Evolutionary conservation across 164 flowering plant genomes (phyloP).

Genomic region (Vitis rupestris): DNA sequence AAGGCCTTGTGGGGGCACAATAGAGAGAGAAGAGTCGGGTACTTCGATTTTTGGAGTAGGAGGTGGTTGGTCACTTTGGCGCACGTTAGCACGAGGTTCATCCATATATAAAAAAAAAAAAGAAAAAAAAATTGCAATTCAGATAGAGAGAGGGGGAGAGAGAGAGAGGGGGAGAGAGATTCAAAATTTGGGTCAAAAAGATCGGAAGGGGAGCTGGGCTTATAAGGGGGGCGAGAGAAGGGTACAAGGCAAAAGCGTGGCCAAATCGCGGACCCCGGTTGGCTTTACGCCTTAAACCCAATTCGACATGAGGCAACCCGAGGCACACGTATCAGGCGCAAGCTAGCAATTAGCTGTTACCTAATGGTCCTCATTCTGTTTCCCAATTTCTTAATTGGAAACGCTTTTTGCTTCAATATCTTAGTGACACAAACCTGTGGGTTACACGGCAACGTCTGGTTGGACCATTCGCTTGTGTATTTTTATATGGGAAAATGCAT

Average conservation of each 20-base stretch:
- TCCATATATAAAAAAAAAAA: constrained; percentile 1
- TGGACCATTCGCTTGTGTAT: too few relatives aligned
- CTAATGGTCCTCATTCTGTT: background rate
- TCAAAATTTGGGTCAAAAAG: too few relatives aligned
- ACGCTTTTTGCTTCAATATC: too few relatives aligned
- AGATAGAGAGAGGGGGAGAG: too few relatives aligned
- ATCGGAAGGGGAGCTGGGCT: too few relatives aligned
- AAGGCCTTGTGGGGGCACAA: background rate
- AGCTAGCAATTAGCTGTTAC: constrained; percentile 21
- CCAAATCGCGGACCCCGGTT: constrained; percentile 28
- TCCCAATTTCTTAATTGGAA: too few relatives aligned
- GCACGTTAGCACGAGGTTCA: constrained; percentile 18
- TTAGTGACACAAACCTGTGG: too few relatives aligned
- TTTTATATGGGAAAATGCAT: too few relatives aligned
- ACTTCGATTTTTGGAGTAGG: background rate
- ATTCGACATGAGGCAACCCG: background rate
- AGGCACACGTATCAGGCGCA: constrained; percentile 28
- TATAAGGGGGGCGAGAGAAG: background rate
- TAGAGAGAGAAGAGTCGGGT: constrained; percentile 4
- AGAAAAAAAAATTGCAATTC: background rate
- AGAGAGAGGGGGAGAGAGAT: too few relatives aligned
- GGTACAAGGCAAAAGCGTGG: constrained; percentile 28
- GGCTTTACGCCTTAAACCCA: too few relatives aligned
- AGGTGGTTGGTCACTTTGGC: constrained; percentile 13
- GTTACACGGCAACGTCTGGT: too few relatives aligned